Evolutionary conservation across 1,284 basidiomycete species (phyloP), one percentile per base, ranked within the genome.

Genomic region (Nidula niveotomentosa): DNA sequence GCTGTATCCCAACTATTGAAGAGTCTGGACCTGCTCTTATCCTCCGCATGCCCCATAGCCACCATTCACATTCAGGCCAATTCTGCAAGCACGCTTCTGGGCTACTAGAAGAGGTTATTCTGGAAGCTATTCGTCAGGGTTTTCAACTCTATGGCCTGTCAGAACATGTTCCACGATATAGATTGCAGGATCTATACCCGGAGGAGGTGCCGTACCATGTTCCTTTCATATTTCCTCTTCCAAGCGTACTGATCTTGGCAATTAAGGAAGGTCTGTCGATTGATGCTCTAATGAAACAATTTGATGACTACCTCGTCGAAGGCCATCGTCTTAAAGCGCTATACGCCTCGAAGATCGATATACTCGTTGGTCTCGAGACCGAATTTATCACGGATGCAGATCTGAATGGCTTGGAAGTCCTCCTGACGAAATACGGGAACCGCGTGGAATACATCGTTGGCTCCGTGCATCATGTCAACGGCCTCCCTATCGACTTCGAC

Each of bases 41-140:
- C 23, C 45, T 47, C 36, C 17, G 8, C 45, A 96, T 95, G 94
- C 92, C 92, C 60, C 80, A 90, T 69, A 93, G 89, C 64, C 94
- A 95, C 68, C 96, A 98, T 73, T 96, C 94, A 8, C 96, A 98
- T 68, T 98, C 95, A 6, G 96, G 96, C 35, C 89, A 97, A 67
- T 99, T 98, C 75, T 98, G 96, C 78, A 89, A 86, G 59, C 97
- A 99, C 69, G 96, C 94, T 7, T 69, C 71, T 2, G 88, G 90
- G 5, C 78, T 79, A 0, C 80, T 99, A 18, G 86, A 94, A 59
- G 83, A 91, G 2, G 89, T 96, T 12, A 88, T 97, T 0, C 67
- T 76, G 5, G 86, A 89, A 60, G 96, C 97, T 8, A 87, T 94
- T 53, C 66, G 74, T 2, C 82, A 90, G 67, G 85, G 88, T 0